Evolutionary conservation across 2,329 filamentous ascomycete species (phyloP).

Genomic region (Xylaria sp.): DNA sequence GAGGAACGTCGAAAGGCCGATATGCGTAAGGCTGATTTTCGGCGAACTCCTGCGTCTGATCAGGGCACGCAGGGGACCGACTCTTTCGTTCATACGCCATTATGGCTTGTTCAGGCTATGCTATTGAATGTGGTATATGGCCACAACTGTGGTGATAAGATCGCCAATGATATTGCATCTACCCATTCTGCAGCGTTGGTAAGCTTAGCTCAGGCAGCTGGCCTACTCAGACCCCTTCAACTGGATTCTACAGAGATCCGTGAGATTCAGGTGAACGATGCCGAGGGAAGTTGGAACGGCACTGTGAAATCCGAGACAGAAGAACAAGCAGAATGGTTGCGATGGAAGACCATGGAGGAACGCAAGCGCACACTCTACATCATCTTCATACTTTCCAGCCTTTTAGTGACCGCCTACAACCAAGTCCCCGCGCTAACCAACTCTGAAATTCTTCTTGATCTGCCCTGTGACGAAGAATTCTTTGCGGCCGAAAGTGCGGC

Average conservation of each 20-base stretch:
- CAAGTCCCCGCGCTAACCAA: constrained; percentile 91
- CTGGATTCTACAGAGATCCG: constrained; percentile 59
- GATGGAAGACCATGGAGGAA: constrained; percentile 90
- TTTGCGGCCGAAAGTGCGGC: constrained; percentile 86
- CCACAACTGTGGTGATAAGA: constrained; percentile 92
- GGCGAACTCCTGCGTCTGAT: constrained; percentile 61
- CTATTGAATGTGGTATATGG: constrained; percentile 95
- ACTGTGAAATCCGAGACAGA: constrained; percentile 58
- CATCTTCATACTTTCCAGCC: constrained; percentile 90
- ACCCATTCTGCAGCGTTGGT: constrained; percentile 92
- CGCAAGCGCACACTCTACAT: constrained; percentile 92
- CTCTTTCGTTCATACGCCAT: constrained; percentile 77
- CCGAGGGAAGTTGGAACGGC: constrained; percentile 59
- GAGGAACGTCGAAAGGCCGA: constrained; percentile 91
- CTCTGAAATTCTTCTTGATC: constrained; percentile 87
- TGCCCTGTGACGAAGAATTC: constrained; percentile 93
- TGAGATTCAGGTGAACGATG: constrained; percentile 69
- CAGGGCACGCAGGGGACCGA: constrained; percentile 64
- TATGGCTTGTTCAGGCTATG: constrained; percentile 98
- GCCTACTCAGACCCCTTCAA: constrained; percentile 66
- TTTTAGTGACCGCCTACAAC: constrained; percentile 92
- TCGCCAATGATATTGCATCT: constrained; percentile 88
- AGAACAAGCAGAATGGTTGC: constrained; percentile 82
- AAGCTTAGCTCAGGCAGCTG: constrained; percentile 89
- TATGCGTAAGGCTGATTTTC: constrained; percentile 72